These are phyloP conservation scores for Crepidotus variabilis DNA, from an alignment of 768 basidiomycete genomes.

Conservation along the genomic window DNA sequence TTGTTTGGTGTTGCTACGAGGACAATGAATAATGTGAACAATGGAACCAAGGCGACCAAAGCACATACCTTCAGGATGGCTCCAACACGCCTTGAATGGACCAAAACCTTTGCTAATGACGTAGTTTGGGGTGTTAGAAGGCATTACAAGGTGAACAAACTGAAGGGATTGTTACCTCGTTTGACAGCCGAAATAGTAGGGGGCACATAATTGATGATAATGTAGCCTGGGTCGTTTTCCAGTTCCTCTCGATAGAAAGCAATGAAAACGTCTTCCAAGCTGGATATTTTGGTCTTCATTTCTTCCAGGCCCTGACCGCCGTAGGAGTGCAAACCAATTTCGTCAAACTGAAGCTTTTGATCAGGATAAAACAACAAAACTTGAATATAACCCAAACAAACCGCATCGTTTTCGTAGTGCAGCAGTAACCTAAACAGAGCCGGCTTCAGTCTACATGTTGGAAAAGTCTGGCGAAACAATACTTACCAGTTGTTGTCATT, in stretches of 20 bases:
- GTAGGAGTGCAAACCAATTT: conserved; percentile 34
- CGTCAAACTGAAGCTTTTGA: conserved; percentile 26
- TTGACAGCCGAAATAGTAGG: conserved; percentile 32
- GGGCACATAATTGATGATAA: conserved; percentile 44
- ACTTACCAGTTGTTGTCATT: conserved; percentile 25
- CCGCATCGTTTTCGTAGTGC: conserved; percentile 23
- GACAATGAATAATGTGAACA: conserved; percentile 16
- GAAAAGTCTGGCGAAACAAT: background rate
- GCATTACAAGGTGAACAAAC: background rate
- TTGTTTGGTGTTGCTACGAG: conserved; percentile 39
- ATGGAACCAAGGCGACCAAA: conserved; percentile 16
- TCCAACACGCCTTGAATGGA: conserved; percentile 45
- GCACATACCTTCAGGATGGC: conserved; percentile 40
- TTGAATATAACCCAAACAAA: conserved; percentile 13
- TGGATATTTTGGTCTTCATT: conserved; percentile 39
- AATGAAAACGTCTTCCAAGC: conserved; percentile 35
- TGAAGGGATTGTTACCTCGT: conserved; percentile 17
- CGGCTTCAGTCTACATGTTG: conserved; percentile 1
- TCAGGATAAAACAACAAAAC: conserved; percentile 5
- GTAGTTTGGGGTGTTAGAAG: background rate
- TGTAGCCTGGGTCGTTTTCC: conserved; percentile 31
- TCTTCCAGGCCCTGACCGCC: conserved; percentile 41
- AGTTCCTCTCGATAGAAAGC: conserved; percentile 43
- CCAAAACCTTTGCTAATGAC: conserved; percentile 38
- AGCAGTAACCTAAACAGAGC: conserved; percentile 19